phyloP scores from a whole-genome alignment of 441 rosid species.

The Capsella rubella region DNA sequence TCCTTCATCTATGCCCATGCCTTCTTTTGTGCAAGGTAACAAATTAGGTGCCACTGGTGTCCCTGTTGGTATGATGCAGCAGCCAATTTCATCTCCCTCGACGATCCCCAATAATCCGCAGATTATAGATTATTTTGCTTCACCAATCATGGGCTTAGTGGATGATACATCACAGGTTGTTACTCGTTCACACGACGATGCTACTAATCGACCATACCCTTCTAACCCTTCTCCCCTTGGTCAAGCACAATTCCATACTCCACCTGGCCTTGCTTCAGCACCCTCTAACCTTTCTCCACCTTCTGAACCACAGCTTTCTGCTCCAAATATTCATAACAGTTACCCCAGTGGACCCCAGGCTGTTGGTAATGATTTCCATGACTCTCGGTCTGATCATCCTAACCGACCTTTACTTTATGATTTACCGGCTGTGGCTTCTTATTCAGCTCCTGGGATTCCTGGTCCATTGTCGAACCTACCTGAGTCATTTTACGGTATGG shows the following conservation, averaged over 20 bases:
- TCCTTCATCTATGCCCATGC: constrained; percentile 43
- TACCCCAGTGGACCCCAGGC: constrained; percentile 42
- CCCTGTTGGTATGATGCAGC: constrained; percentile 39
- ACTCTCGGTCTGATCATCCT: constrained; percentile 37
- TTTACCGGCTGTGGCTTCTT: constrained; percentile 37
- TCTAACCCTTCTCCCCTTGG: constrained; percentile 39
- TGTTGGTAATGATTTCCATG: constrained; percentile 33
- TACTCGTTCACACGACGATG: constrained; percentile 36
- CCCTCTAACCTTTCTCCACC: constrained; percentile 21
- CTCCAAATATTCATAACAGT: constrained; percentile 40
- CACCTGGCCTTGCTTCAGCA: constrained; percentile 35
- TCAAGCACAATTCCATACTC: constrained; percentile 35
- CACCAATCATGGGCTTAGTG: constrained; percentile 47
- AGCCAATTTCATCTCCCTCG: constrained; percentile 42
- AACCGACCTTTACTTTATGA: constrained; percentile 39
- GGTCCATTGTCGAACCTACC: constrained; percentile 44
- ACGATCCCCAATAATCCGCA: constrained; percentile 28
- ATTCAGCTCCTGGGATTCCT: constrained; percentile 37
- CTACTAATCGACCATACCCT: constrained; percentile 37
- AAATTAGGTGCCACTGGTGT: constrained; percentile 35
- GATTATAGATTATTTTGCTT: constrained; percentile 34
- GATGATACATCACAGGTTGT: constrained; percentile 49
- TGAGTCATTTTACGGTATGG: constrained; percentile 42
- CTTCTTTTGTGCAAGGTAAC: constrained; percentile 51
- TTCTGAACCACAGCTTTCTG: constrained; percentile 38